These are phyloP conservation scores for Spiromastix sp. DNA, from an alignment of 2,329 filamentous ascomycete genomes.

Conservation along the genomic window DNA sequence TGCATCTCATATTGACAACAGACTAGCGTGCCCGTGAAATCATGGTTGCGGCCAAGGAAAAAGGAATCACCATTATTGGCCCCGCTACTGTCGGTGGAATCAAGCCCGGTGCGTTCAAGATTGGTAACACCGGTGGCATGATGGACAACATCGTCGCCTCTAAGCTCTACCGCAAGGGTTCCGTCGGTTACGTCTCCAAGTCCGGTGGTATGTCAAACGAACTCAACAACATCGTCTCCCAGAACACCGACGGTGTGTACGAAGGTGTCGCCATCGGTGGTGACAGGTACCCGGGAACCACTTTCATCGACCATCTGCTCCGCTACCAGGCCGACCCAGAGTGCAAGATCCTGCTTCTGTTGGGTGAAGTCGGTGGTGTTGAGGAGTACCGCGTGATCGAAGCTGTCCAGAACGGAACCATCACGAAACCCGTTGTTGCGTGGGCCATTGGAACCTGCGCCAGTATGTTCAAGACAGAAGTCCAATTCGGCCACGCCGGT, in stretches of 20 bases:
- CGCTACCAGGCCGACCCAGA: constrained; percentile 93
- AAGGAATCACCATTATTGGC: constrained; percentile 97
- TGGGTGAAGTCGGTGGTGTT: constrained; percentile 97
- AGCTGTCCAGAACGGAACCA: constrained; percentile 83
- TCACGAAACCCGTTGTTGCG: constrained; percentile 97
- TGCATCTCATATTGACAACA: constrained; percentile 1
- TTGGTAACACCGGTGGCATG: constrained; percentile 99
- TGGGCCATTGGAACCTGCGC: constrained; percentile 99
- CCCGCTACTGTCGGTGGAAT: constrained; percentile 98
- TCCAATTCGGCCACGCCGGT: constrained; percentile 98
- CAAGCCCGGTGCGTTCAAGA: constrained; percentile 99
- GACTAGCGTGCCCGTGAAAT: constrained; percentile 88
- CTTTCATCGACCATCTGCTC: constrained; percentile 97
- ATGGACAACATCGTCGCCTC: constrained; percentile 99
- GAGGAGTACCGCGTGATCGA: constrained; percentile 99
- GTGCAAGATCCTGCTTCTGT: constrained; percentile 92
- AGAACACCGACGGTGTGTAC: constrained; percentile 95
- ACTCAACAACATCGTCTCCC: constrained; percentile 97
- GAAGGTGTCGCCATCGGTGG: constrained; percentile 99
- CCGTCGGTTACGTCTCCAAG: constrained; percentile 98
- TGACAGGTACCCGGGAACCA: constrained; percentile 97
- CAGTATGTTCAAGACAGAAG: constrained; percentile 99
- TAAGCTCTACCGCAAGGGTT: constrained; percentile 99
- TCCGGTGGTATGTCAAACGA: constrained; percentile 99
- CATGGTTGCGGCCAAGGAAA: constrained; percentile 90